Percentiles rank a stretch among this genome's conserved stretches.
Conservation (phyloP, 2,329 filamentous ascomycete species). For the Sclerotinia minor region DNA sequence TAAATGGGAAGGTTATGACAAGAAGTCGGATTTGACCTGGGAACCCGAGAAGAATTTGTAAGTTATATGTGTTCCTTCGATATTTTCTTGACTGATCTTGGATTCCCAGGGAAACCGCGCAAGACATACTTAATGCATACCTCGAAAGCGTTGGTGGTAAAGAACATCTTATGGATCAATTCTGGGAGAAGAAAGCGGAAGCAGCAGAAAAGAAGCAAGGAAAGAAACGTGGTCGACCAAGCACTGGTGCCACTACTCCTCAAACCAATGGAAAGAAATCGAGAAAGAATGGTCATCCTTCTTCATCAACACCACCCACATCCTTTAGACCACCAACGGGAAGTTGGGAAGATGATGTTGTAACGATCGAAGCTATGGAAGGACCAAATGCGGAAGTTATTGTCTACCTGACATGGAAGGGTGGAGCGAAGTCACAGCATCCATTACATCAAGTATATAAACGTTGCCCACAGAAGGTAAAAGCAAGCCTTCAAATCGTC, state of each 20-base stretch:
- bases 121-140: conserved; percentile 65
- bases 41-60: conserved; percentile 71
- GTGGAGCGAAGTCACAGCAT: conserved; percentile 72
- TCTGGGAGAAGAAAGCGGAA: conserved; percentile 44
- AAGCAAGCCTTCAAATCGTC: conserved; percentile 27
- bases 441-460: conserved; percentile 66
- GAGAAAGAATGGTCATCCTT: conserved; percentile 37
- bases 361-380: conserved; percentile 70
- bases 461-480: conserved; percentile 75
- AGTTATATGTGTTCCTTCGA: conserved; percentile 42
- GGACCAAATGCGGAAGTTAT: conserved; percentile 62
- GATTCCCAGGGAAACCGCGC: conserved; percentile 53
- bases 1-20: conserved; percentile 79
- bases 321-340: conserved; percentile 71
- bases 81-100: conserved; percentile 24
- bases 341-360: conserved; percentile 74
- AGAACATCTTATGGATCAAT: conserved; percentile 51
- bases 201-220: conserved; percentile 49
- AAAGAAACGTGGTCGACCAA: conserved; percentile 59
- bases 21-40: conserved; percentile 72
- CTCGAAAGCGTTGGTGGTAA: conserved; percentile 63
- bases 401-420: conserved; percentile 73
- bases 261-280: conserved; percentile 36
- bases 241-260: conserved; percentile 40
- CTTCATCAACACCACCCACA: conserved; percentile 44